Percentiles rank a stretch among this genome's conserved stretches.
Conservation (phyloP, 2,329 filamentous ascomycete species). For the Pseudogymnoascus sp. region DNA sequence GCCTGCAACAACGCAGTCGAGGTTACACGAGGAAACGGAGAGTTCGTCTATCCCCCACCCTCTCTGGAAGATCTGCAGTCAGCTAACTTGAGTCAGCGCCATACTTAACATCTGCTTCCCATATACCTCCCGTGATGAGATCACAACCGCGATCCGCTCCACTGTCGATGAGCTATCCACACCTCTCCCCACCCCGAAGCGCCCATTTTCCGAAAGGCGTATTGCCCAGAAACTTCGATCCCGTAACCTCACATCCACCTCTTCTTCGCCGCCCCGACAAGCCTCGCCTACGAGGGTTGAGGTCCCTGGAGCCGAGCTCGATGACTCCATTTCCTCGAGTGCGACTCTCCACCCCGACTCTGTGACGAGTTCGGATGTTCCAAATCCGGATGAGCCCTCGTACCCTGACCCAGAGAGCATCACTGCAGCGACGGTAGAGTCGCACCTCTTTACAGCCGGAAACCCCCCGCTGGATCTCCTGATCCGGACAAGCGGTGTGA, state of each 20-base stretch:
- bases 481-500: slow-evolving; percentile 85
- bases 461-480: slow-evolving; percentile 86
- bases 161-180: slow-evolving; percentile 82
- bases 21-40: slow-evolving; percentile 78
- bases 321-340: slow-evolving; percentile 50
- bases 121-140: slow-evolving; percentile 92
- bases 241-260: slow-evolving; percentile 38
- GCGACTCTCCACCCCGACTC: slow-evolving; percentile 38
- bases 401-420: slow-evolving; percentile 80
- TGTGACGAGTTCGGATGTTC: slow-evolving; percentile 16
- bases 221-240: slow-evolving; percentile 80
- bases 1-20: slow-evolving; percentile 80
- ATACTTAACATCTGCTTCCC: slow-evolving; percentile 94
- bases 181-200: slow-evolving; percentile 55
- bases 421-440: slow-evolving; percentile 69
- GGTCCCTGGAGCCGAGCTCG: slow-evolving; percentile 35
- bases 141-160: slow-evolving; percentile 77
- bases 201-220: slow-evolving; percentile 77
- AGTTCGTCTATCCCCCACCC: slow-evolving; percentile 38
- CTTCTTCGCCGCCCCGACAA: slow-evolving; percentile 17
- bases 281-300: slow-evolving; percentile 38
- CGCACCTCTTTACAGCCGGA: slow-evolving; percentile 79
- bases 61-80: neutral
- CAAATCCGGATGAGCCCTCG: slow-evolving; percentile 28
- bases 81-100: slow-evolving; percentile 33